Percentiles rank a stretch among this genome's conserved stretches.
Evolutionary conservation across 176 grass and related monocot genomes (phyloP).

Genomic region (Panicum miliaceum): DNA sequence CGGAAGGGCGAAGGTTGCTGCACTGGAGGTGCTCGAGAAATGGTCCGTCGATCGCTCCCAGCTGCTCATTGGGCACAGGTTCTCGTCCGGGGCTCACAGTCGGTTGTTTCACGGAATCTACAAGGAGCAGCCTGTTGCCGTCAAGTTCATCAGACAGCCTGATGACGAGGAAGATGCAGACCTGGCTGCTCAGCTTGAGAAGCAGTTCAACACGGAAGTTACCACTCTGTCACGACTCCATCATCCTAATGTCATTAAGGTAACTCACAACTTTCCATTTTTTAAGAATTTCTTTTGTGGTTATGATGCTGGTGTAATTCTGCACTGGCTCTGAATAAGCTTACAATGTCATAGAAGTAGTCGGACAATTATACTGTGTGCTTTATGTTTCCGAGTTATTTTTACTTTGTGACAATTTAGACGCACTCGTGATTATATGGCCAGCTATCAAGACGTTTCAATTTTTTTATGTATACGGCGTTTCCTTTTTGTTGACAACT

Average conservation of each 20-base stretch:
- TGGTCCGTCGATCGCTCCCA: constrained; percentile 70
- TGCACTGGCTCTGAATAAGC: constrained; percentile 30
- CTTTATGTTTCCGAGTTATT: neutral
- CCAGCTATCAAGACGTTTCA: neutral
- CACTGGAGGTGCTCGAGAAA: constrained; percentile 54
- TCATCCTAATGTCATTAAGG: constrained; percentile 93
- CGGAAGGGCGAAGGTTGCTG: constrained; percentile 48
- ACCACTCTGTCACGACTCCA: constrained; percentile 63
- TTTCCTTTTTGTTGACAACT: neutral
- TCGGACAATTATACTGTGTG: neutral
- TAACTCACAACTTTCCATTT: constrained; percentile 29
- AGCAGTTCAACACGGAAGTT: constrained; percentile 88
- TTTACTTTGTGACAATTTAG: constrained; percentile 2
- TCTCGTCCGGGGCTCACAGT: constrained; percentile 77
- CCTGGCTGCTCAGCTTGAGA: constrained; percentile 71
- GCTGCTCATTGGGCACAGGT: constrained; percentile 73
- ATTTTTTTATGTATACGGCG: neutral
- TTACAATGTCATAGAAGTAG: neutral
- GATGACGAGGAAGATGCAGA: constrained; percentile 63
- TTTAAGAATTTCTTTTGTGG: neutral
- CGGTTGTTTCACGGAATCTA: constrained; percentile 79
- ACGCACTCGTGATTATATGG: constrained; percentile 13
- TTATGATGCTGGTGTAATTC: neutral
- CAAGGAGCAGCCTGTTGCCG: constrained; percentile 67
- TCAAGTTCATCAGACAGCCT: constrained; percentile 77